These are phyloP conservation scores for Ambrosiella xylebori DNA, from an alignment of 2,329 filamentous ascomycete genomes.

Conservation along the genomic window DNA sequence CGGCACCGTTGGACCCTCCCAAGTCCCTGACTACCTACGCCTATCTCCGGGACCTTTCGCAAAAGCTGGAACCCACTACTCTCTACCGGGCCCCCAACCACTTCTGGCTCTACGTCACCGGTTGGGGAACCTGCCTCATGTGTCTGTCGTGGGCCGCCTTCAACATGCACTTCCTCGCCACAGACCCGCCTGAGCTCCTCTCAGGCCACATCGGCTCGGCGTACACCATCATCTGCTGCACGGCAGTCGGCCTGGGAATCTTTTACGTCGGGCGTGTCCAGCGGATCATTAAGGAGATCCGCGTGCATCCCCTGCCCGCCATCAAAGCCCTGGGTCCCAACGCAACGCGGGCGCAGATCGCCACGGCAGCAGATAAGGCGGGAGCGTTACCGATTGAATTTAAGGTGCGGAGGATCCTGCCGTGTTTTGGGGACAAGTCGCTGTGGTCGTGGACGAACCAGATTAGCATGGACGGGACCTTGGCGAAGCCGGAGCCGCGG, in stretches of 20 bases:
- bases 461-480: conserved; percentile 22
- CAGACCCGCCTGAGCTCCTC: conserved; percentile 30
- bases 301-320: conserved; percentile 28
- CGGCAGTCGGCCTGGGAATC: conserved; percentile 42
- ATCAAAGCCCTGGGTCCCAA: conserved; percentile 12
- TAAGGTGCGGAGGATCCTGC: conserved; percentile 31
- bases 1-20: conserved; percentile 7
- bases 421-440: conserved; percentile 28
- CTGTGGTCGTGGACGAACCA: conserved; percentile 22
- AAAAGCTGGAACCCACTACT: conserved; percentile 35
- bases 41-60: conserved; percentile 38
- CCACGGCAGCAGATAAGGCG: conserved; percentile 14
- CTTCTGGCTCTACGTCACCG: conserved; percentile 42
- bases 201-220: conserved; percentile 38
- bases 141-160: conserved; percentile 33
- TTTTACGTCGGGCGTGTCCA: conserved; percentile 40
- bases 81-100: conserved; percentile 51
- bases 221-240: conserved; percentile 39
- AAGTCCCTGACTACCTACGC: conserved; percentile 19
- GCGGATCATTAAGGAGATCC: conserved; percentile 41
- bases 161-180: conserved; percentile 33
- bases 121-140: conserved; percentile 37
- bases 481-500: conserved; percentile 22
- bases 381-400: conserved; percentile 34
- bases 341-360: conserved; percentile 9